phyloP scores from a whole-genome alignment of 2,329 filamentous ascomycete genomes.

The Alternaria solani region DNA sequence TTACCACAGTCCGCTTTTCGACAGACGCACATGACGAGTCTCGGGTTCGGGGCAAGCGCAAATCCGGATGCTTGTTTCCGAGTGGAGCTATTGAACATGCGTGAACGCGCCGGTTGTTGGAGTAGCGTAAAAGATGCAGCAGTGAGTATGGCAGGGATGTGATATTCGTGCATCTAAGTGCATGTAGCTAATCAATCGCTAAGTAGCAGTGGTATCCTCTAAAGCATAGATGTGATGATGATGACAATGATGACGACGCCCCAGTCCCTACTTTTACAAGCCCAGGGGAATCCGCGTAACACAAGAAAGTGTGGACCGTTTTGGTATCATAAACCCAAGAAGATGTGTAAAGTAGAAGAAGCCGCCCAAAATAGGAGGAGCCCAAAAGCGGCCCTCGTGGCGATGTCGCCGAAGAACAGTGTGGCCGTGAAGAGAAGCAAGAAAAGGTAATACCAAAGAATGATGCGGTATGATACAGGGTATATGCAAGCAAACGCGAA shows the following conservation, averaged over 20 bases:
- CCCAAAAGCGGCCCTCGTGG: conserved; percentile 9
- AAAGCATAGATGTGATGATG: conserved; percentile 20
- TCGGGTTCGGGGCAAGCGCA: not conserved
- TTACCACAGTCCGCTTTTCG: not conserved
- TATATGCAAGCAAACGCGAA: conserved; percentile 25
- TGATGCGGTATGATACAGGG: conserved; percentile 31
- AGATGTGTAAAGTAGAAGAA: conserved; percentile 17
- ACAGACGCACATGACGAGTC: not conserved
- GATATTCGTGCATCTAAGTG: conserved; percentile 35
- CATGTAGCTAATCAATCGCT: conserved; percentile 24
- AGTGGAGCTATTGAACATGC: not conserved
- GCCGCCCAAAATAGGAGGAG: conserved; percentile 17
- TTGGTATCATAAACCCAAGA: conserved; percentile 32
- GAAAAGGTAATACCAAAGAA: conserved; percentile 20
- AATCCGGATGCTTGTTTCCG: not conserved
- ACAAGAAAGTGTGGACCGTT: conserved; percentile 17
- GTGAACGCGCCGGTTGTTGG: not conserved
- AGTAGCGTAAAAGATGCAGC: conserved; percentile 8
- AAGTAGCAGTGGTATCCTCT: conserved; percentile 29
- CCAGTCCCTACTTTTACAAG: conserved; percentile 28
- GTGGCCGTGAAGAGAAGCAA: conserved; percentile 21
- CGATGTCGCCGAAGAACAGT: conserved; percentile 24
- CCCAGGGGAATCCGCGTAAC: conserved; percentile 18
- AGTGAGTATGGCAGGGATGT: conserved; percentile 16
- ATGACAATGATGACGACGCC: conserved; percentile 20